Percentiles rank a stretch among this genome's conserved stretches.
Conservation (phyloP, 2,329 filamentous ascomycete species). For the Zasmidium citrigriseum region DNA sequence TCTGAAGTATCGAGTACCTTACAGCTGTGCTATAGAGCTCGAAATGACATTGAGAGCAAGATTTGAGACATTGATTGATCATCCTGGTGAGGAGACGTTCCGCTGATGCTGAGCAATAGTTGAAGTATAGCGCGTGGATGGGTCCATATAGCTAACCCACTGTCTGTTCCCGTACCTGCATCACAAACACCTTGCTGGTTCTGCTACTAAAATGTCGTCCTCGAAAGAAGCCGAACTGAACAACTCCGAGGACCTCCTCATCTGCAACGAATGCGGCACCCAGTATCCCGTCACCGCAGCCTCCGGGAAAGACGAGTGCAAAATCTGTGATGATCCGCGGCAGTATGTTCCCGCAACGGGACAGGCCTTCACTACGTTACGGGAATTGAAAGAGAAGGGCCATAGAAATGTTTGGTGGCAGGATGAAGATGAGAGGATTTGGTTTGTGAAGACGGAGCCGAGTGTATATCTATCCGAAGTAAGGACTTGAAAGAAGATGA, state of each 20-base stretch:
- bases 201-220: background rate
- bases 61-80: background rate
- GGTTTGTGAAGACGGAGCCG: constrained; percentile 46
- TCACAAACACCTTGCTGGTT: background rate
- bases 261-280: constrained; percentile 69
- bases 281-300: constrained; percentile 60
- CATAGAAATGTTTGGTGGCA: constrained; percentile 59
- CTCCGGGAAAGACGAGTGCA: constrained; percentile 55
- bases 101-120: no score
- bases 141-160: no score
- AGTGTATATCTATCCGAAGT: background rate
- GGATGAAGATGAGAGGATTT: constrained; percentile 47
- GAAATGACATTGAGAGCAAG: background rate
- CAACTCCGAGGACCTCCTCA: constrained; percentile 43
- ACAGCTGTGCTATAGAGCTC: no score
- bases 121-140: no score
- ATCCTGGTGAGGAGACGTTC: no score
- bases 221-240: background rate
- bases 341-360: constrained; percentile 66
- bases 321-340: constrained; percentile 68
- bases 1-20: background rate
- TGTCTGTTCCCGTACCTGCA: no score
- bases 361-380: constrained; percentile 66
- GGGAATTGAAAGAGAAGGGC: constrained; percentile 26
- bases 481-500: constrained; percentile 26